phyloP scores from a whole-genome alignment of 495 filamentous ascomycete species.

The Elaphomyces granulatus region DNA sequence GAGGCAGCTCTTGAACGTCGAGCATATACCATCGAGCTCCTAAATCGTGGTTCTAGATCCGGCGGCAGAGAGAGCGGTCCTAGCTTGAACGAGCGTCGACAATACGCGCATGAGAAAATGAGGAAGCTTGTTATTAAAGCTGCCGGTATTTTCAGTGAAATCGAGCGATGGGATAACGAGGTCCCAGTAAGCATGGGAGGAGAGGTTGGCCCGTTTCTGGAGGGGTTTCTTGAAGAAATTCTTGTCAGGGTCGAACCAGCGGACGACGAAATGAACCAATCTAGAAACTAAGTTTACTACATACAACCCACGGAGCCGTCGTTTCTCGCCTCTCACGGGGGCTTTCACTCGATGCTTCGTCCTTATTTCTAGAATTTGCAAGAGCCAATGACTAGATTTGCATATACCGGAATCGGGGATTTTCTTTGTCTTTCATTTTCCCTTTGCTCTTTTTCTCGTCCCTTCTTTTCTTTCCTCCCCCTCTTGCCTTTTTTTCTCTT shows the following conservation, averaged over 20 bases:
- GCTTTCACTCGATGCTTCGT: too few relatives aligned
- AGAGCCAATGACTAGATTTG: too few relatives aligned
- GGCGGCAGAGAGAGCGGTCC: constrained; percentile 4
- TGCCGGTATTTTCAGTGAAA: constrained; percentile 62
- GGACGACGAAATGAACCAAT: constrained; percentile 40
- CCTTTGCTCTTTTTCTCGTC: too few relatives aligned
- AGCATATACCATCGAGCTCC: constrained; percentile 10
- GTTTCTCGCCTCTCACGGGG: too few relatives aligned
- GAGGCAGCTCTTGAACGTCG: constrained; percentile 76
- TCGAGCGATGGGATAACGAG: constrained; percentile 71
- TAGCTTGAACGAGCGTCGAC: constrained; percentile 28
- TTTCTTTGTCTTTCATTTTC: too few relatives aligned
- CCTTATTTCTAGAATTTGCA: too few relatives aligned
- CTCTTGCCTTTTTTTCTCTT: too few relatives aligned
- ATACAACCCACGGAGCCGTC: too few relatives aligned
- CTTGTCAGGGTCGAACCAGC: constrained; percentile 80
- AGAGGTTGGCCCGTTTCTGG: constrained; percentile 71
- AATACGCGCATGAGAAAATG: constrained; percentile 70
- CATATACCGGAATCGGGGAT: too few relatives aligned
- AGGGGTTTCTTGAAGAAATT: constrained; percentile 87
- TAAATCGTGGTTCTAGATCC: constrained; percentile 5
- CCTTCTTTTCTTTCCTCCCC: too few relatives aligned
- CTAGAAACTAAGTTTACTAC: constrained; percentile 3
- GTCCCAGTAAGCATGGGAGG: constrained; percentile 84
- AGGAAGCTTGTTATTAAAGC: constrained; percentile 63